phyloP scores from a whole-genome alignment of 176 grass and related monocot species.

The Cenchrus fungigraminus region DNA sequence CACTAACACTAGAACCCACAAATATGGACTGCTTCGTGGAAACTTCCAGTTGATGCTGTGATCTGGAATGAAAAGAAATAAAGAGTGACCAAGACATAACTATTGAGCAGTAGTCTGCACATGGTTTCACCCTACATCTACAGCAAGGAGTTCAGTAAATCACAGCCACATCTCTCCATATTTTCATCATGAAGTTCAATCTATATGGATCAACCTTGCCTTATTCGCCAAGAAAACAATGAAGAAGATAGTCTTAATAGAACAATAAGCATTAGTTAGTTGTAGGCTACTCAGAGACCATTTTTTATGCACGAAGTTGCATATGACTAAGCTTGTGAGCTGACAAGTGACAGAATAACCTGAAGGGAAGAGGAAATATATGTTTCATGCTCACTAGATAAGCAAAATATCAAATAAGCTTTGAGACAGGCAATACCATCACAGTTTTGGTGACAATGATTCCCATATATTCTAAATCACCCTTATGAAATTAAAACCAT shows the following conservation, averaged over 20 bases:
- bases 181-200: conserved; percentile 12
- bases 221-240: background rate
- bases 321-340: conserved; percentile 1
- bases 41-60: conserved; percentile 93
- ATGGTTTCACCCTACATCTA: conserved; percentile 29
- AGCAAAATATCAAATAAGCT: background rate
- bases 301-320: background rate
- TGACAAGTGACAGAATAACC: conserved; percentile 16
- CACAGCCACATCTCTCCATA: background rate
- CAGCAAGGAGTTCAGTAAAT: conserved; percentile 13
- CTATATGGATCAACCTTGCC: background rate
- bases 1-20: conserved; percentile 95
- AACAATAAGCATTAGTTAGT: background rate
- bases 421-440: background rate
- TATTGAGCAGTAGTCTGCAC: conserved; percentile 5
- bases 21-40: conserved; percentile 95
- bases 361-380: background rate
- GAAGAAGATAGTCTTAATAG: background rate
- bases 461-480: no score
- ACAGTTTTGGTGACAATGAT: background rate
- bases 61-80: conserved; percentile 56
- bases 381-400: background rate
- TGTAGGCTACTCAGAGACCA: background rate
- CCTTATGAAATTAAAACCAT: no score
- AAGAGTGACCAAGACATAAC: background rate